phyloP scores from a whole-genome alignment of 305 asterid genomes.

The Solanum hybrid region DNA sequence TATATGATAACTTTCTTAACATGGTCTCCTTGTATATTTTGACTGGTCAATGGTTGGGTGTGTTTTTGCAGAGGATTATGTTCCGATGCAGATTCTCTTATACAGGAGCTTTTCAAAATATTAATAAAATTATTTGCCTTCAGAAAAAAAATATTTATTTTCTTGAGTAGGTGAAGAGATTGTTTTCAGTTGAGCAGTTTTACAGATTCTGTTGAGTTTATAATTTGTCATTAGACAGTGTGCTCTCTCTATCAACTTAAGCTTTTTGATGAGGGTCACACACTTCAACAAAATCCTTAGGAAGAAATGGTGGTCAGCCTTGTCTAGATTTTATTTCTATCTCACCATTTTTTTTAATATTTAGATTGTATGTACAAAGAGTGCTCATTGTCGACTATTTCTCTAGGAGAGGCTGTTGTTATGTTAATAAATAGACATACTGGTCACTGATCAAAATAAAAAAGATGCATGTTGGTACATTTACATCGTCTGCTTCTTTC shows the following conservation, averaged over 20 bases:
- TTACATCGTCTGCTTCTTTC: neutral
- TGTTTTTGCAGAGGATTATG: neutral
- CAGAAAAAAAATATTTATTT: neutral
- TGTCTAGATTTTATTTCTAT: neutral
- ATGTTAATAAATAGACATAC: neutral
- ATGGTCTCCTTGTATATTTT: neutral
- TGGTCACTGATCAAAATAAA: neutral
- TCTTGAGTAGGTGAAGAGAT: neutral
- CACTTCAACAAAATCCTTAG: neutral
- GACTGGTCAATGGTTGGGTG: neutral
- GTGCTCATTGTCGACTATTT: neutral
- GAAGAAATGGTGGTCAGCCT: neutral
- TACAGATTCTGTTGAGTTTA: neutral
- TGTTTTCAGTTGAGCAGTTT: neutral
- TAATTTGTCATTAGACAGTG: neutral
- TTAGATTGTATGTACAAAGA: neutral
- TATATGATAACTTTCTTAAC: neutral
- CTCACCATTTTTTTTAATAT: neutral
- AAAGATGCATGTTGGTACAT: neutral
- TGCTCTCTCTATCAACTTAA: neutral
- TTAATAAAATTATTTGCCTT: neutral
- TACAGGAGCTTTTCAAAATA: neutral
- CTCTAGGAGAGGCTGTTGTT: neutral
- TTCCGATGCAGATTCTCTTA: neutral
- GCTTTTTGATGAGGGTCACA: neutral